Evolutionary conservation across 192 early-diverging fungal species (phyloP).

Genomic region (Backusella morwellensis): DNA sequence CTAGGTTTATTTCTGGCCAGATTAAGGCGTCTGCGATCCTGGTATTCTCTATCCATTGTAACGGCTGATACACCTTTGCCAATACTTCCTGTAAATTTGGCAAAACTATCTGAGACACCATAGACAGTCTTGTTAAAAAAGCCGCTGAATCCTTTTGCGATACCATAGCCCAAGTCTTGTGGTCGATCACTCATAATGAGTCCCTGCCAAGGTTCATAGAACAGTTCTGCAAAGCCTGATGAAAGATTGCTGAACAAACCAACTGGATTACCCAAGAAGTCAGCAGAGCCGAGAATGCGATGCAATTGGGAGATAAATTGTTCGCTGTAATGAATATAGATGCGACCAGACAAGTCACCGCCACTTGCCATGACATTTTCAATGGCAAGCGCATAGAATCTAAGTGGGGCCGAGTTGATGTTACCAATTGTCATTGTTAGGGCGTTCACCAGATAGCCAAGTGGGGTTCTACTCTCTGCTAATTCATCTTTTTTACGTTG

Average conservation of each 20-base stretch:
- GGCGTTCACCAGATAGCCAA: slow-evolving; percentile 76
- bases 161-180: slow-evolving; percentile 90
- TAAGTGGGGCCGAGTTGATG: slow-evolving; percentile 90
- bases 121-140: slow-evolving; percentile 93
- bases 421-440: slow-evolving; percentile 98
- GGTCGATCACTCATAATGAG: slow-evolving; percentile 93
- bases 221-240: slow-evolving; percentile 92
- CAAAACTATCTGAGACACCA: slow-evolving; percentile 92
- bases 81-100: slow-evolving; percentile 94
- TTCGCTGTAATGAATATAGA: slow-evolving; percentile 85
- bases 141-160: slow-evolving; percentile 80
- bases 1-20: slow-evolving; percentile 84
- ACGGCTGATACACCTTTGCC: slow-evolving; percentile 96
- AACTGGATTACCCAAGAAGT: slow-evolving; percentile 97
- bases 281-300: slow-evolving; percentile 90
- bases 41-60: slow-evolving; percentile 90
- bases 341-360: slow-evolving; percentile 71
- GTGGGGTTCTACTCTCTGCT: slow-evolving; percentile 41
- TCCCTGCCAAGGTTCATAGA: slow-evolving; percentile 98
- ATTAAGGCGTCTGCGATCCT: slow-evolving; percentile 76
- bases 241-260: slow-evolving; percentile 95
- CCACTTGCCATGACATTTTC: slow-evolving; percentile 85
- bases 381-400: slow-evolving; percentile 84
- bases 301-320: slow-evolving; percentile 87
- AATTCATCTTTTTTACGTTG: slow-evolving; percentile 57